Evolutionary conservation across 192 early-diverging fungal genomes (phyloP).

Genomic region (Rhizoclosmatium sp.): DNA sequence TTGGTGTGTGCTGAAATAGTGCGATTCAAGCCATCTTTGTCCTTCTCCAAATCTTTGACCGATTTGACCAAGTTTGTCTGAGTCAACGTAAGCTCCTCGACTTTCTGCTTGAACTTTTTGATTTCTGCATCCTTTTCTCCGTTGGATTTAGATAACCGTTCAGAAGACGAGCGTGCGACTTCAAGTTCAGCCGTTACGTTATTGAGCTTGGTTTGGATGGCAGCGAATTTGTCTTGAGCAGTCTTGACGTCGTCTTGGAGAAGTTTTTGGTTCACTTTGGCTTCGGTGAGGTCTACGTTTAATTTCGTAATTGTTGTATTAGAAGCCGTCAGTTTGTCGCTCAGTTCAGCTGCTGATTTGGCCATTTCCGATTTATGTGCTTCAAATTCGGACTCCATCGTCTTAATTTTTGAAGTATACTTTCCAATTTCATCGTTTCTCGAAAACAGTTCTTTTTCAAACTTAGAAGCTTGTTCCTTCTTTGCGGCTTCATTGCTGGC

Average conservation of each 20-base stretch:
- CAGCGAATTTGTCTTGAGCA: conserved; percentile 40
- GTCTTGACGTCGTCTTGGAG: conserved; percentile 35
- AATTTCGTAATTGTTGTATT: conserved; percentile 25
- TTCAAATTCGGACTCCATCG: conserved; percentile 41
- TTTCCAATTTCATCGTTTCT: conserved; percentile 53
- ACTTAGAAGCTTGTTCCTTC: conserved; percentile 48
- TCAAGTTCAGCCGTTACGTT: conserved; percentile 50
- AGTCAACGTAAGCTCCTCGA: conserved; percentile 48
- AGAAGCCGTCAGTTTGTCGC: conserved; percentile 25
- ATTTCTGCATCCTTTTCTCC: conserved; percentile 57
- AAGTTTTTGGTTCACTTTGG: conserved; percentile 18
- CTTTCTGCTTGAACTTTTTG: conserved; percentile 55
- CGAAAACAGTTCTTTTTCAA: conserved; percentile 51
- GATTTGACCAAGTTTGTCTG: conserved; percentile 47
- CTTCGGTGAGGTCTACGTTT: conserved; percentile 24
- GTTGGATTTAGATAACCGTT: conserved; percentile 48
- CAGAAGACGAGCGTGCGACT: conserved; percentile 46
- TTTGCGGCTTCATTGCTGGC: conserved; percentile 28
- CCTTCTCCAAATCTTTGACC: conserved; percentile 51
- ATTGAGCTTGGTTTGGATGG: conserved; percentile 41
- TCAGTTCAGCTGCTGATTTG: conserved; percentile 38
- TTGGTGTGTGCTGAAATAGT: conserved; percentile 32
- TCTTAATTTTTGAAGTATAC: conserved; percentile 39
- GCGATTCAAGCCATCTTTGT: conserved; percentile 43
- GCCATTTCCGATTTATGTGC: conserved; percentile 39